Evolutionary conservation across 495 filamentous ascomycete species (phyloP).

Genomic region (Tuber umbilicatum): DNA sequence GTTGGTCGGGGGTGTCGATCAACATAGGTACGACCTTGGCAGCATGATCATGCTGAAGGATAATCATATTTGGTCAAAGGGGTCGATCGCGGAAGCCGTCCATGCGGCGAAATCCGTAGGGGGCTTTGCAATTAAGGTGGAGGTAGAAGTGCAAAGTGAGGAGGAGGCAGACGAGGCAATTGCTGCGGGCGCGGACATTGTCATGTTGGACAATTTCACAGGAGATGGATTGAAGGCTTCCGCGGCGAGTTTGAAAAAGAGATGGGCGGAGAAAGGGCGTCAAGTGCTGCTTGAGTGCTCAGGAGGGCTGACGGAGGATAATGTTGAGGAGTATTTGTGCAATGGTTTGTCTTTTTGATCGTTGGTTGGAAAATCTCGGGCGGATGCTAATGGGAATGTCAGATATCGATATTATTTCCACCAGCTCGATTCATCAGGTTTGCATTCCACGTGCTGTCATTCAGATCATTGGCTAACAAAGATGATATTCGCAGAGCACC

Average conservation of each 20-base stretch:
- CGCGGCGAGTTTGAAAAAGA: conserved; percentile 63
- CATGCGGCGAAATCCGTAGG: conserved; percentile 72
- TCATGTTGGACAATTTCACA: conserved; percentile 96
- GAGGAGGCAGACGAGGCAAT: conserved; percentile 87
- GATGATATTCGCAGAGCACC: conserved; percentile 48
- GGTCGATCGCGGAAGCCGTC: conserved; percentile 77
- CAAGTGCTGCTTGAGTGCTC: conserved; percentile 82
- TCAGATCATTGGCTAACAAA: conserved; percentile 19
- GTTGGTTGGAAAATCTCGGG: neutral
- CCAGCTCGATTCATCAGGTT: conserved; percentile 90
- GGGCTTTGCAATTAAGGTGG: conserved; percentile 86
- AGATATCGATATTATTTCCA: conserved; percentile 92
- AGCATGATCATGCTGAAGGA: conserved; percentile 98
- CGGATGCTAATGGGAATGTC: conserved; percentile 6
- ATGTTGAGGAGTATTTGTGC: conserved; percentile 72
- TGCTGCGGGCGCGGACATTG: conserved; percentile 79
- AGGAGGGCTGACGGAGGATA: conserved; percentile 78
- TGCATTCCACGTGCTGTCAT: neutral
- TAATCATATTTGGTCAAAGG: conserved; percentile 89
- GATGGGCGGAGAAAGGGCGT: conserved; percentile 58
- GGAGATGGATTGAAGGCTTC: conserved; percentile 65
- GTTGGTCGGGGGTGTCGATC: conserved; percentile 83
- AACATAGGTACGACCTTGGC: conserved; percentile 83
- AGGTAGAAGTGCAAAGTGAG: conserved; percentile 87
- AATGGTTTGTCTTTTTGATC: conserved; percentile 49